Conservation (phyloP, 2,329 filamentous ascomycete species). For the Penicillium sp. region DNA sequence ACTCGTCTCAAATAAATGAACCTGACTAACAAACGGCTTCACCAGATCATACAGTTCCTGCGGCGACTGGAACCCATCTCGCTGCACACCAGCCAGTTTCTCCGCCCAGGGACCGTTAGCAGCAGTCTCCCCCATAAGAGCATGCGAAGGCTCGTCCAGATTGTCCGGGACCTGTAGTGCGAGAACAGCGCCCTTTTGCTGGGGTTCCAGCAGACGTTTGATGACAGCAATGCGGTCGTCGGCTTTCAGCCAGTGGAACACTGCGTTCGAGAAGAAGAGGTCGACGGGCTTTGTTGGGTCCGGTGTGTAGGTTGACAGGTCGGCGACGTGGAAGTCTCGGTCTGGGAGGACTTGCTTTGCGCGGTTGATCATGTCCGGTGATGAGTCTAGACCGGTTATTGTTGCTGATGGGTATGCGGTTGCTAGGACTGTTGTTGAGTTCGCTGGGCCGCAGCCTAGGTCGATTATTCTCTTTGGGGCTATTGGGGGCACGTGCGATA, state of each 20-base stretch:
- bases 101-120: slow-evolving; percentile 40
- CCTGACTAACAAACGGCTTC: slow-evolving; percentile 39
- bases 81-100: slow-evolving; percentile 34
- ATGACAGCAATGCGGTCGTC: slow-evolving; percentile 48
- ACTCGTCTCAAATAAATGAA: slow-evolving; percentile 55
- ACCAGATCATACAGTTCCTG: slow-evolving; percentile 52
- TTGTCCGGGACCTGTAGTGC: slow-evolving; percentile 58
- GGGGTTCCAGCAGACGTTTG: slow-evolving; percentile 42
- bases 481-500: slow-evolving; percentile 47
- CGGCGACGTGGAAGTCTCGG: slow-evolving; percentile 48
- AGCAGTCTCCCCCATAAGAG: slow-evolving; percentile 50
- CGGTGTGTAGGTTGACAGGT: slow-evolving; percentile 44
- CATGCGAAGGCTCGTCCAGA: slow-evolving; percentile 50
- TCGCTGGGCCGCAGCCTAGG: slow-evolving; percentile 60
- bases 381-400: slow-evolving; percentile 55
- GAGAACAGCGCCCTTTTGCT: slow-evolving; percentile 49
- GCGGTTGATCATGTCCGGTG: slow-evolving; percentile 54
- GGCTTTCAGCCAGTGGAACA: slow-evolving; percentile 57
- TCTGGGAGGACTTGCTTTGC: slow-evolving; percentile 45
- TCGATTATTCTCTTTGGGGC: slow-evolving; percentile 51
- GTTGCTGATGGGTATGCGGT: slow-evolving; percentile 48
- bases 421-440: slow-evolving; percentile 53
- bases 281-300: slow-evolving; percentile 34
- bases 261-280: slow-evolving; percentile 57
- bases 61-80: slow-evolving; percentile 51